Evolutionary conservation across 441 rosid species (phyloP).

Genomic region (Melastoma candidum): DNA sequence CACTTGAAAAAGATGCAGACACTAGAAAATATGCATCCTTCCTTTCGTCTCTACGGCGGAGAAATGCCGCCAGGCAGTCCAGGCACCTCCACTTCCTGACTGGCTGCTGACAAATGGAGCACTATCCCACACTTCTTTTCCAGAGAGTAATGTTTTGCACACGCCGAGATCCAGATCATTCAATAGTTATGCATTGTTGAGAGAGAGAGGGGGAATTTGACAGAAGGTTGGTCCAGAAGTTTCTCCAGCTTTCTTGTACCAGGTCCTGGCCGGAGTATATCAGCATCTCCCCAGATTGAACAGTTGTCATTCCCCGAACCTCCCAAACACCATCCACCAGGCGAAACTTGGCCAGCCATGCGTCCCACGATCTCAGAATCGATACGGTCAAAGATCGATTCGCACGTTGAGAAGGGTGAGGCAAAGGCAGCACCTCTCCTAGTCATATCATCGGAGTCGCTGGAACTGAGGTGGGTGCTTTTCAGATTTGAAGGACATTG

Average conservation of each 20-base stretch:
- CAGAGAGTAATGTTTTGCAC: too few species aligned
- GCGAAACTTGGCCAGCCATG: conserved; percentile 38
- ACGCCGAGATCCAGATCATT: background rate
- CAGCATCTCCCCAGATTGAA: conserved; percentile 81
- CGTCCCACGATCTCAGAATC: conserved; percentile 65
- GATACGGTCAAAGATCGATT: conserved; percentile 55
- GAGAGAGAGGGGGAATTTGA: conserved; percentile 41
- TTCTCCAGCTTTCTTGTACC: conserved; percentile 75
- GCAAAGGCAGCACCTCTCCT: conserved; percentile 81
- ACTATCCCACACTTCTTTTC: too few species aligned
- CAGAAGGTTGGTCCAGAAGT: conserved; percentile 35
- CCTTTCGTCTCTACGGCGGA: too few species aligned
- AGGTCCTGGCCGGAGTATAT: conserved; percentile 67
- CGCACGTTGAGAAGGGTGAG: conserved; percentile 35
- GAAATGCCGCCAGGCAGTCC: too few species aligned
- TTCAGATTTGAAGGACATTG: conserved; percentile 33
- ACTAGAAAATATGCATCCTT: too few species aligned
- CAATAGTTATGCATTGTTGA: conserved; percentile 37
- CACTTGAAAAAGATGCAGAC: too few species aligned
- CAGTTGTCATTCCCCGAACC: conserved; percentile 42
- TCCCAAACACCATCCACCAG: conserved; percentile 97
- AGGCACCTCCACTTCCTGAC: too few species aligned
- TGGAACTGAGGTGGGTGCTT: conserved; percentile 35
- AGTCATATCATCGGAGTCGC: conserved; percentile 56
- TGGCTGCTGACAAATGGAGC: too few species aligned